Evolutionary conservation across 148 eudicot species (phyloP), one percentile per base, ranked within the genome.

Genomic region (Camellia japonica): DNA sequence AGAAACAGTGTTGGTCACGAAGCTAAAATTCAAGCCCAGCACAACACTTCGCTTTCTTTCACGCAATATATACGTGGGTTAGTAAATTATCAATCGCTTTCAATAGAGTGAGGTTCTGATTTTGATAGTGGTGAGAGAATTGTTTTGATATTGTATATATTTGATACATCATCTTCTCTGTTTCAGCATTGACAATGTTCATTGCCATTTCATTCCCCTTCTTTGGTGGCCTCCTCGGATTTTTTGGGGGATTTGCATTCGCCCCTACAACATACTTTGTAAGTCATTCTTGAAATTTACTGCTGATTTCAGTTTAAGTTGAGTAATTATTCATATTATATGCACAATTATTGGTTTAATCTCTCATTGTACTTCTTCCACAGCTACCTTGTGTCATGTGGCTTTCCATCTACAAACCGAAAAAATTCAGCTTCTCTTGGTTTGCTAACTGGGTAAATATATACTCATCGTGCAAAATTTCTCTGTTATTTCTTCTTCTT

Each of bases 171-270:
- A 10, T 54, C 61, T 23, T 66, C 6, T 42, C 15, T 52, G 2
- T 7, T 66, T 13, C 79, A 82, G 81, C 49, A 43, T 61, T 78
- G 43, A 78, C 85, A 13, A 42, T 79, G 59, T 82, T 82, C 42
- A 63, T 82, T 23, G 81, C 59, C n/a, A 78, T 82, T 7, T 15
- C 81, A 43, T 64, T 82, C 74, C 85, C 85, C 14, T 82, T 82
- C 85, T 82, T 82, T 38, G 79, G 81, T 38, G 81, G 81, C 19
- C 81, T 82, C 10, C 78, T 82, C 16, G 85, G 81, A 68, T 82
- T 82, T 66, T 82, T 82, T 59, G 85, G 85, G 0, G 85, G 85
- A 3, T 79, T 78, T 74, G 85, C 81, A 41, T 78, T 82, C 55
- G 81, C 85, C 65, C 84, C 85, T 30, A 78, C 81, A 12, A 55